Base-by-base conservation (phyloP, 2,329 filamentous ascomycete genomes). In the Botryotinia calthae region DNA sequence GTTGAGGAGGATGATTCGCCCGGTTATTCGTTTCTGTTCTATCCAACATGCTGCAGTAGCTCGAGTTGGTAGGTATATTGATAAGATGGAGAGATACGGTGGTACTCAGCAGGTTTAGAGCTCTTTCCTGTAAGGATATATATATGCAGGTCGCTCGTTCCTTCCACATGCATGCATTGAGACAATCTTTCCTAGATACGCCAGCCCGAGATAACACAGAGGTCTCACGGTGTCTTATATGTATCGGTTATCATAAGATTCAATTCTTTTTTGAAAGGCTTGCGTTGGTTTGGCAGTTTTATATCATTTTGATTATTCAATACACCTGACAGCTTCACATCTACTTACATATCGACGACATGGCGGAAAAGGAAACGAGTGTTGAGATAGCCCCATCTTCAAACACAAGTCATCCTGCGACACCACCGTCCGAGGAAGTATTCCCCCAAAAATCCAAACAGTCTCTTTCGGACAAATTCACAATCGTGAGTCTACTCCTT, bases 381-480 rank as follows among this genome's bases (percentile, higher is more conserved):
- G 31, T 37, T 25, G 42, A 48, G 56, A 16, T 42, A 14, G 58
- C 42, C 54, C 31, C 42, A 16, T 46, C 68, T n/a, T 14, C 56
- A 28, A 42, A 67, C 18, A 25, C 22, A 14, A 31, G 31, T 20
- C 37, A 20, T 56, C 18, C 56, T 20, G 28, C 40, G 31, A 46
- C n/a, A 16, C 10, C 40, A 64, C 28, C 64, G 1, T 63, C 71
- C 9, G 75, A 75, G 25, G 72, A 65, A 59, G 42, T 69, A 18
- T 73, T 77, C 12, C 73, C 77, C 14, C 54, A 56, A 31, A 16
- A 74, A n/a, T 75, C 75, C 46, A 76, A 73, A 44, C 79, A 80
- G 64, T 75, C 74, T 22, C 70, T 79, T 22, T 80, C 79, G 6
- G 77, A 80, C 56, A 71, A 78, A 5, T 80, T 80, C 65, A 79